A percentile compares a stretch with the other conserved stretches of the same genome.
Evolutionary conservation across 83 land plant species (phyloP).

Genomic region (Isoetes engelmannii): DNA sequence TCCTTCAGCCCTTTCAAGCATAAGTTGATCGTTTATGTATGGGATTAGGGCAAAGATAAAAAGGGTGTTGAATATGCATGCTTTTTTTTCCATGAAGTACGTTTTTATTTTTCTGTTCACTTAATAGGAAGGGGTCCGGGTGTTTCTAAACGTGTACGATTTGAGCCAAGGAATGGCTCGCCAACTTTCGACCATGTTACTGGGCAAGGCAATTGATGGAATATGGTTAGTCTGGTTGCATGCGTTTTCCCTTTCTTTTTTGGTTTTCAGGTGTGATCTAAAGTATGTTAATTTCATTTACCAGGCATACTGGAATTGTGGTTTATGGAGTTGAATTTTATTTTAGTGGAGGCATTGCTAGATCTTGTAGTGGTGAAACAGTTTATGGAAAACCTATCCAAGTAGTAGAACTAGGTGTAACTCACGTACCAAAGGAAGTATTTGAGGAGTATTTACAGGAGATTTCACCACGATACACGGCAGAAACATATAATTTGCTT

Average conservation of each 20-base stretch:
- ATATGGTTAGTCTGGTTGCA: slow-evolving; percentile 60
- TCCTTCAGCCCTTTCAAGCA: too few species aligned
- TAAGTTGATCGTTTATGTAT: too few species aligned
- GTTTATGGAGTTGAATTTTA: slow-evolving; percentile 88
- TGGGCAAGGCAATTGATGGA: slow-evolving; percentile 84
- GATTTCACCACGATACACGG: slow-evolving; percentile 74
- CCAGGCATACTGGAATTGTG: slow-evolving; percentile 89
- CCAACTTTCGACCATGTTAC: slow-evolving; percentile 69
- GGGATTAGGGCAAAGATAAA: too few species aligned
- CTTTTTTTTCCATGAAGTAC: too few species aligned
- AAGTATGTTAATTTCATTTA: not conserved
- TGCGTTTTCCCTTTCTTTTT: not conserved
- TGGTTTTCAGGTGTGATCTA: not conserved
- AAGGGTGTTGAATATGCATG: too few species aligned
- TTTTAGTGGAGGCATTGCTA: slow-evolving; percentile 83
- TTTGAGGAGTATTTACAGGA: slow-evolving; percentile 82
- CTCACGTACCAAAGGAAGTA: slow-evolving; percentile 81
- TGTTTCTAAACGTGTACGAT: slow-evolving; percentile 72
- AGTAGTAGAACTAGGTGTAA: slow-evolving; percentile 68
- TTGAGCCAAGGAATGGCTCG: slow-evolving; percentile 95
- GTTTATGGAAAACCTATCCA: slow-evolving; percentile 76
- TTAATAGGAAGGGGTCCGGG: slow-evolving; percentile 66
- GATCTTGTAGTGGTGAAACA: slow-evolving; percentile 46
- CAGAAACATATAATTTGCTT: slow-evolving; percentile 70
- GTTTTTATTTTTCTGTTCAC: not conserved